phyloP scores from a whole-genome alignment of 2,329 filamentous ascomycete species.

The Thielaviopsis populi region DNA sequence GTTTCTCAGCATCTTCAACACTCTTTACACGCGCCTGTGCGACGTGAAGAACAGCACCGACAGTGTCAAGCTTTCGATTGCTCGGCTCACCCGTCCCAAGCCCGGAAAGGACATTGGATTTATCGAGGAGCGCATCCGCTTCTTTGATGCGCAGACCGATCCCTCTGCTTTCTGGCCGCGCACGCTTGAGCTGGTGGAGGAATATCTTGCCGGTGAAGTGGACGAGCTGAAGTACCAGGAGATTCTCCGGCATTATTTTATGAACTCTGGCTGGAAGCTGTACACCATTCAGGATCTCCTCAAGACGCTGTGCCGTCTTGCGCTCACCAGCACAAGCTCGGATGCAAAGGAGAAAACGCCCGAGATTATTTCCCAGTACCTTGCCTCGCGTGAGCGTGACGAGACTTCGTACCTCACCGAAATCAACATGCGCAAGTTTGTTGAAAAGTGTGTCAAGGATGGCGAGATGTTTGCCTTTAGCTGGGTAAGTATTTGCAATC shows the following conservation, averaged over 20 bases:
- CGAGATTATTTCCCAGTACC: constrained; percentile 78
- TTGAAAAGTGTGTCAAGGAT: constrained; percentile 85
- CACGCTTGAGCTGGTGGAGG: constrained; percentile 71
- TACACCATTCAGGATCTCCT: constrained; percentile 89
- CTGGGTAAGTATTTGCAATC: constrained; percentile 53
- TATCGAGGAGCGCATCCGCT: constrained; percentile 61
- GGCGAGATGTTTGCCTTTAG: constrained; percentile 79
- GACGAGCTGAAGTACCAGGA: constrained; percentile 80
- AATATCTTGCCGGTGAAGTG: constrained; percentile 66
- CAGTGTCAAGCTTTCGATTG: constrained; percentile 58
- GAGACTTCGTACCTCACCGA: constrained; percentile 83
- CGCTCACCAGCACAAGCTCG: constrained; percentile 64
- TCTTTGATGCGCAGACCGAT: constrained; percentile 49
- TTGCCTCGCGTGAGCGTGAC: constrained; percentile 63
- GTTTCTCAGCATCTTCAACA: constrained; percentile 87
- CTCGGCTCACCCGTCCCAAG: constrained; percentile 58
- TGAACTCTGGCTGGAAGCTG: constrained; percentile 79
- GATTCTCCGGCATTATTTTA: constrained; percentile 77
- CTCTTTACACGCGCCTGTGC: constrained; percentile 70
- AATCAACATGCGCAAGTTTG: constrained; percentile 78
- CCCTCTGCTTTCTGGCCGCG: constrained; percentile 63
- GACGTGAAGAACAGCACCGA: constrained; percentile 69
- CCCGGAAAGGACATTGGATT: constrained; percentile 74
- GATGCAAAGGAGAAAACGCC: constrained; percentile 88
- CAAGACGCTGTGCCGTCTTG: constrained; percentile 64